Percentiles rank a stretch among this genome's conserved stretches.
Evolutionary conservation across 202 grass and related monocot species (phyloP).

Genomic region (Setaria italica): DNA sequence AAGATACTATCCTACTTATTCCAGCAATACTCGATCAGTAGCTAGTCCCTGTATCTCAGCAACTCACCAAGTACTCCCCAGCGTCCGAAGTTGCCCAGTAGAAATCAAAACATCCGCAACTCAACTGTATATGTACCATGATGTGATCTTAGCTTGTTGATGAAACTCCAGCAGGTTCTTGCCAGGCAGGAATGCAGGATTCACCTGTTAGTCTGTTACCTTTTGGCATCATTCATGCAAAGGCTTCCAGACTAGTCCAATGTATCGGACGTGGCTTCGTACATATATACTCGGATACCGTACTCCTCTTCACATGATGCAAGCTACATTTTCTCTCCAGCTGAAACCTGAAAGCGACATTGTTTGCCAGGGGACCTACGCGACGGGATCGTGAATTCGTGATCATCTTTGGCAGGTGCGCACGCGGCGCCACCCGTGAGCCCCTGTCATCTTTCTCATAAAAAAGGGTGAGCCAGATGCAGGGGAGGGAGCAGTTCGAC

Average conservation of each 20-base stretch:
- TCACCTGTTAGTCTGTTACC: neutral
- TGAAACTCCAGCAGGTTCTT: neutral
- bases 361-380: neutral
- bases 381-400: neutral
- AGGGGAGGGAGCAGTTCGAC: neutral
- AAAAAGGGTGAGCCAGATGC: neutral
- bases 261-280: neutral
- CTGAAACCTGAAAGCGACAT: neutral
- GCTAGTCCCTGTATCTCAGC: neutral
- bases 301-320: constrained; percentile 36
- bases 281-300: neutral
- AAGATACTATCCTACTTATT: constrained; percentile 78
- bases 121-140: neutral
- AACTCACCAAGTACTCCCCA: neutral
- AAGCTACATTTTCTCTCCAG: neutral
- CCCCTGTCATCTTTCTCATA: neutral
- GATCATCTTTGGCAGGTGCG: neutral
- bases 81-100: neutral
- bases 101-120: neutral
- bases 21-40: constrained; percentile 54
- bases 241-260: neutral
- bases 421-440: constrained; percentile 36
- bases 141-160: neutral
- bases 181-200: neutral
- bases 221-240: neutral